A percentile compares a stretch with the other conserved stretches of the same genome.
These are phyloP conservation scores for Cyanidiococcus yangmingshanensis DNA, from an alignment of 23 red algal genomes.

Conservation along the genomic window DNA sequence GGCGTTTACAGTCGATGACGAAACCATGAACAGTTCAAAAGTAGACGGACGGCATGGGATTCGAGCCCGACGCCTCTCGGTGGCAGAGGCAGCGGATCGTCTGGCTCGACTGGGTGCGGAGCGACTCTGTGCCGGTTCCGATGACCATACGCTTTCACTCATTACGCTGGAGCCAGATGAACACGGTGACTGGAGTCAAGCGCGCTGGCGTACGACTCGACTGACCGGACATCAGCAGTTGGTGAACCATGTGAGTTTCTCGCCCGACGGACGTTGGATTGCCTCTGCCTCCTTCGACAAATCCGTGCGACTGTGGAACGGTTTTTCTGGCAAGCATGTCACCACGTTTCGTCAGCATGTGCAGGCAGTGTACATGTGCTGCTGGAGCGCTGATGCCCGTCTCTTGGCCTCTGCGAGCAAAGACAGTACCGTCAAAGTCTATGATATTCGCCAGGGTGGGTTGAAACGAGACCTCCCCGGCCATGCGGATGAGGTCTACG, in stretches of 20 bases:
- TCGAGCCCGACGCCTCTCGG: not conserved
- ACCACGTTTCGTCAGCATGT: conserved; percentile 79
- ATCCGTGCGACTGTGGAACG: conserved; percentile 84
- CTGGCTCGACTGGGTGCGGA: conserved; percentile 51
- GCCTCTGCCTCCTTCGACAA: conserved; percentile 90
- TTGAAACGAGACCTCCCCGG: conserved; percentile 81
- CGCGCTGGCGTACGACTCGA: conserved; percentile 24
- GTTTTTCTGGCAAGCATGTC: conserved; percentile 46
- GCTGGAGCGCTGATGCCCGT: conserved; percentile 72
- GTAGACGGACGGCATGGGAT: not conserved
- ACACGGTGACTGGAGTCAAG: not conserved
- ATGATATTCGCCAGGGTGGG: conserved; percentile 31
- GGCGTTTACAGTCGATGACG: conserved; percentile 38
- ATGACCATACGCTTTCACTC: conserved; percentile 87
- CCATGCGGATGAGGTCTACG: conserved; percentile 94
- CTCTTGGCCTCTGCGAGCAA: conserved; percentile 58
- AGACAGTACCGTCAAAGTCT: conserved; percentile 93
- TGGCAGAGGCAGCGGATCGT: conserved; percentile 32
- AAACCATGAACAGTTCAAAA: not conserved
- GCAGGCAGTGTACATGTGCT: conserved; percentile 68
- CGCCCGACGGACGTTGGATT: conserved; percentile 65
- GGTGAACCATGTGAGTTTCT: conserved; percentile 85
- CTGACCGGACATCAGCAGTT: conserved; percentile 99
- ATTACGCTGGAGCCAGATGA: conserved; percentile 32
- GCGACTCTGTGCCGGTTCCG: conserved; percentile 65